Percentiles rank a stretch among this genome's conserved stretches.
Conservation (phyloP, 192 early-diverging fungal species). For the Chytriomyces sp. region DNA sequence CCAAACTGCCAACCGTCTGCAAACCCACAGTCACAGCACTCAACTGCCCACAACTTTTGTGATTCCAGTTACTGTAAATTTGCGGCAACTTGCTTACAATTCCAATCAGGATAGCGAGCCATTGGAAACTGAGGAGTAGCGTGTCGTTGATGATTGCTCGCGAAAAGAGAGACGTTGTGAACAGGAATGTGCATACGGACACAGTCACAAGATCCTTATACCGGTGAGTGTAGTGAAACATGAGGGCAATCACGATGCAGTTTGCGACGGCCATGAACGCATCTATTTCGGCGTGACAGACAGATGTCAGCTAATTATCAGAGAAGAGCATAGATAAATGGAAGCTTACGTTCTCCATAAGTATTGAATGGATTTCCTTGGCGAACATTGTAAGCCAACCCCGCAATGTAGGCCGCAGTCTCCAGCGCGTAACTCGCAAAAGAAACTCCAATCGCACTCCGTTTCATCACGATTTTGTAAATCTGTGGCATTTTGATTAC, state of each 20-base stretch:
- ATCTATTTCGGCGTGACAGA: slow-evolving; percentile 31
- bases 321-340: slow-evolving; percentile 48
- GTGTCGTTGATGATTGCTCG: slow-evolving; percentile 53
- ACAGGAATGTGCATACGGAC: slow-evolving; percentile 40
- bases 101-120: slow-evolving; percentile 79
- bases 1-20: slow-evolving; percentile 85
- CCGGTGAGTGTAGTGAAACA: slow-evolving; percentile 48
- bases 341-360: slow-evolving; percentile 49
- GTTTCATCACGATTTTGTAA: slow-evolving; percentile 77
- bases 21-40: slow-evolving; percentile 91
- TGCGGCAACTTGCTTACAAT: slow-evolving; percentile 89
- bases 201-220: slow-evolving; percentile 42
- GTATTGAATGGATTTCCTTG: slow-evolving; percentile 85
- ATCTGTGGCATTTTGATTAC: slow-evolving; percentile 98
- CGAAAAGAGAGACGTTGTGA: slow-evolving; percentile 62
- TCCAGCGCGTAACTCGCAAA: slow-evolving; percentile 82
- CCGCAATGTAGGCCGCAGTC: slow-evolving; percentile 76
- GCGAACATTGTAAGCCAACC: slow-evolving; percentile 86
- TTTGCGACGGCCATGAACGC: slow-evolving; percentile 88
- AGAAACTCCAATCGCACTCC: slow-evolving; percentile 80
- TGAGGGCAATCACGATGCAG: slow-evolving; percentile 65
- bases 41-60: slow-evolving; percentile 87
- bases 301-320: slow-evolving; percentile 69
- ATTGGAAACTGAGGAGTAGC: slow-evolving; percentile 73
- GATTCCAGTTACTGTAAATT: slow-evolving; percentile 81